phyloP scores from a whole-genome alignment of 192 early-diverging fungal genomes.

The Entomortierella beljakovae region DNA sequence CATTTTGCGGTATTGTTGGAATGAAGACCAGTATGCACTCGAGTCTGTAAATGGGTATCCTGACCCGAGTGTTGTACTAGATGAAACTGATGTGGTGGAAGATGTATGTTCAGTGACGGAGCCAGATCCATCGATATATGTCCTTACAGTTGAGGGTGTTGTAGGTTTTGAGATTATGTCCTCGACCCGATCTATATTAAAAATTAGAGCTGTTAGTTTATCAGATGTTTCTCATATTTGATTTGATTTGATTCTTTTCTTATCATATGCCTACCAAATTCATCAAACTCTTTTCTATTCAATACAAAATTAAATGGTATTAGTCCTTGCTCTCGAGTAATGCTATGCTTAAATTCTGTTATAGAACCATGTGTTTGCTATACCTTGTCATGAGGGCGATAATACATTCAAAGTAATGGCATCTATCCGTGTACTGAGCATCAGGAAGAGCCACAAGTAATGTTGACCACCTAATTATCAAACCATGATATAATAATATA shows the following conservation, averaged over 20 bases:
- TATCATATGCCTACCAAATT: constrained; percentile 36
- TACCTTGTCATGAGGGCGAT: constrained; percentile 52
- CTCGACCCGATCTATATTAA: constrained; percentile 33
- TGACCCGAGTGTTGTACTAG: constrained; percentile 47
- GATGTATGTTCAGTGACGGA: constrained; percentile 48
- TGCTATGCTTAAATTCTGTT: not conserved
- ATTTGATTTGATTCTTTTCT: not conserved
- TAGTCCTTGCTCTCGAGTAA: not conserved
- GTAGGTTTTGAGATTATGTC: constrained; percentile 44
- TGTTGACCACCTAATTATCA: constrained; percentile 56
- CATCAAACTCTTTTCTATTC: constrained; percentile 51
- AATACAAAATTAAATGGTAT: not conserved
- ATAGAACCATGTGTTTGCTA: not conserved
- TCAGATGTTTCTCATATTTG: not conserved
- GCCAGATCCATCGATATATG: constrained; percentile 47
- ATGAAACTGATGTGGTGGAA: constrained; percentile 38
- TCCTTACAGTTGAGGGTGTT: constrained; percentile 48
- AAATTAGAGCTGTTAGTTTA: not conserved
- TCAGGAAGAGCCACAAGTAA: constrained; percentile 48
- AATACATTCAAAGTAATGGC: constrained; percentile 60
- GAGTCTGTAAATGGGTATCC: constrained; percentile 52
- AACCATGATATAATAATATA: constrained; percentile 13
- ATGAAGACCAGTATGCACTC: constrained; percentile 42
- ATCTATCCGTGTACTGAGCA: constrained; percentile 54
- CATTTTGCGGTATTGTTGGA: constrained; percentile 50